Evolutionary conservation across 306 rosid species (phyloP).

Genomic region (Astragalus membranaceus): DNA sequence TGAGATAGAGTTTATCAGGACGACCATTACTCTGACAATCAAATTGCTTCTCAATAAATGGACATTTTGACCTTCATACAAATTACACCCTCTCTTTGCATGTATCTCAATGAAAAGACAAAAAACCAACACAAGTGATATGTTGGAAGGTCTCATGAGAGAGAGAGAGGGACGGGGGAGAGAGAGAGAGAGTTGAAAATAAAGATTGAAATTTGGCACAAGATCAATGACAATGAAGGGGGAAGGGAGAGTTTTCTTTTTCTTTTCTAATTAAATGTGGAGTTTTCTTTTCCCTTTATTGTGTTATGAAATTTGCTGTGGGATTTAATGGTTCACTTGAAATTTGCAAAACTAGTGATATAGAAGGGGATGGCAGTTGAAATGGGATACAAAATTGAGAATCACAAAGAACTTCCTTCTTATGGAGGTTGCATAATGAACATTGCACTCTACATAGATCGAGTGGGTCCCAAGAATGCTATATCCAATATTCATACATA

Average conservation of each 20-base stretch:
- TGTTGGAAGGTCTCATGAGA: conserved; percentile 27
- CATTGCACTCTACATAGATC: background rate
- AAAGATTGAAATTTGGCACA: background rate
- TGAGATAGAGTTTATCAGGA: conserved; percentile 48
- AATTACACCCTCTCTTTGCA: conserved; percentile 30
- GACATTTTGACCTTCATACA: conserved; percentile 49
- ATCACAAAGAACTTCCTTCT: background rate
- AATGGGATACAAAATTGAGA: background rate
- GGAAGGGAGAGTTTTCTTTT: background rate
- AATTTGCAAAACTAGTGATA: background rate
- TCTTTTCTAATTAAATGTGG: background rate
- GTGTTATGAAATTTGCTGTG: background rate
- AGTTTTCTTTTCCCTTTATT: background rate
- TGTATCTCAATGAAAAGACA: background rate
- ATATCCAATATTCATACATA: background rate
- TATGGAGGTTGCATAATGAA: background rate
- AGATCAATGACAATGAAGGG: background rate
- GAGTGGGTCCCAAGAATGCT: background rate
- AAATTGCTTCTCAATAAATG: conserved; percentile 50
- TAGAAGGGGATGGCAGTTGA: too few relatives aligned
- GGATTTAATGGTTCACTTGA: background rate
- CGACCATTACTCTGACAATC: conserved; percentile 60
- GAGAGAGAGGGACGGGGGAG: background rate
- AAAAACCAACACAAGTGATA: conserved; percentile 1
- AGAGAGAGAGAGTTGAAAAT: too few relatives aligned